Evolutionary conservation across 1,284 basidiomycete species (phyloP).

Genomic region (Wolfiporia cocos): DNA sequence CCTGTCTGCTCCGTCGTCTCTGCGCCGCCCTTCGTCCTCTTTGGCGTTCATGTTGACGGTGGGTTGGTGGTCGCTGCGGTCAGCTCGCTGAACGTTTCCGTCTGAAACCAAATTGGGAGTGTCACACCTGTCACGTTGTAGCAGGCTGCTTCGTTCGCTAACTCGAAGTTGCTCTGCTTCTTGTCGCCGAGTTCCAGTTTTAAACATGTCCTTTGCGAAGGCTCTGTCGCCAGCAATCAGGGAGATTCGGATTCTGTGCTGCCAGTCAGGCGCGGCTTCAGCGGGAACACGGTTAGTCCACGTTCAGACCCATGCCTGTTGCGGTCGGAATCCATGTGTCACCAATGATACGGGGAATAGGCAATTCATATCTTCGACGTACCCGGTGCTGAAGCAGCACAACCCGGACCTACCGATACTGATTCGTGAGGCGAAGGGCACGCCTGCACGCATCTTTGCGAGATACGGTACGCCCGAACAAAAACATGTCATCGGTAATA

Average conservation of each 20-base stretch:
- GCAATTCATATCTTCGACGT: slow-evolving; percentile 79
- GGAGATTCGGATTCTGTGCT: slow-evolving; percentile 84
- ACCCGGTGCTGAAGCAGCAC: slow-evolving; percentile 79
- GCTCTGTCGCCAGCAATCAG: slow-evolving; percentile 78
- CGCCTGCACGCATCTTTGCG: slow-evolving; percentile 85
- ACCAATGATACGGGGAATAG: slow-evolving; percentile 37
- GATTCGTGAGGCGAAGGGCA: slow-evolving; percentile 86
- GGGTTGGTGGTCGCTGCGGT: not conserved
- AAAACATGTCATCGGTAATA: not conserved
- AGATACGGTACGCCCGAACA: slow-evolving; percentile 72
- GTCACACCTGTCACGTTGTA: too few species aligned
- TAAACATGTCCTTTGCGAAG: slow-evolving; percentile 68
- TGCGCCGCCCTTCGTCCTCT: slow-evolving; percentile 55
- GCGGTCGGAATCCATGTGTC: not conserved
- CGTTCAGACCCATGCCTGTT: not conserved
- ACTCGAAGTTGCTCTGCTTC: too few species aligned
- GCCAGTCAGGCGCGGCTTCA: slow-evolving; percentile 75
- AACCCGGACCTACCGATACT: slow-evolving; percentile 89
- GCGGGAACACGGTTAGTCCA: slow-evolving; percentile 73
- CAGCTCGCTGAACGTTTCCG: not conserved
- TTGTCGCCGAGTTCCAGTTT: too few species aligned
- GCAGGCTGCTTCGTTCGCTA: too few species aligned
- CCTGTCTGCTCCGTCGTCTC: slow-evolving; percentile 63
- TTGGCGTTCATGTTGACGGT: slow-evolving; percentile 16
- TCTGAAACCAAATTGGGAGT: slow-evolving; percentile 1